phyloP scores from a whole-genome alignment of 768 basidiomycete genomes.

The Megacollybia marginata region DNA sequence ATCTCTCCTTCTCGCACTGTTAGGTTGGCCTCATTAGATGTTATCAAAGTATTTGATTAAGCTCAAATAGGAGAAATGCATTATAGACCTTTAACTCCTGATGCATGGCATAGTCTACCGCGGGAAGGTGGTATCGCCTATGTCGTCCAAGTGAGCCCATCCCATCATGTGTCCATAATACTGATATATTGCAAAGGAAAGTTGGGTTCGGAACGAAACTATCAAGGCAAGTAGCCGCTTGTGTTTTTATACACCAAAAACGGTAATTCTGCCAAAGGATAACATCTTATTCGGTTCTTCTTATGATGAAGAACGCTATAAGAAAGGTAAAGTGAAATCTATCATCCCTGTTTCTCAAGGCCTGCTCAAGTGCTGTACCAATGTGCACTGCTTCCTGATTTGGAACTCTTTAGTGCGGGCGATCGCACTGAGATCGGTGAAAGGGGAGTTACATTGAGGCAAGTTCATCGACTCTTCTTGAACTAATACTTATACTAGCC shows the following conservation, averaged over 20 bases:
- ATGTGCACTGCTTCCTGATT: slow-evolving; percentile 33
- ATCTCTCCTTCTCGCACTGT: slow-evolving; percentile 36
- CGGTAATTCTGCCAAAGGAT: slow-evolving; percentile 19
- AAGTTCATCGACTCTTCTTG: neutral
- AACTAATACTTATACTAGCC: neutral
- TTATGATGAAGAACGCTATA: slow-evolving; percentile 32
- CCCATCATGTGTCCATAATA: too few relatives aligned
- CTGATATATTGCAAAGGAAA: slow-evolving; percentile 28
- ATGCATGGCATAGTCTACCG: slow-evolving; percentile 65
- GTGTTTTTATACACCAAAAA: neutral
- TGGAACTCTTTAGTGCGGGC: slow-evolving; percentile 35
- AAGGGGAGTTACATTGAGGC: slow-evolving; percentile 37
- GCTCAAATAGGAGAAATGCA: slow-evolving; percentile 51
- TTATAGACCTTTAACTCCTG: slow-evolving; percentile 39
- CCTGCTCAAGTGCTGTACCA: slow-evolving; percentile 20
- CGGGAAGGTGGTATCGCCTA: slow-evolving; percentile 66
- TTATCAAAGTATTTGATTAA: neutral
- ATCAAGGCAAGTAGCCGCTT: slow-evolving; percentile 36
- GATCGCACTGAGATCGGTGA: slow-evolving; percentile 47
- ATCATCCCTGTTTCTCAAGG: neutral
- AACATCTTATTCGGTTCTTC: slow-evolving; percentile 38
- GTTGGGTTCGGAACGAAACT: slow-evolving; percentile 80
- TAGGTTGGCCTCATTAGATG: slow-evolving; percentile 15
- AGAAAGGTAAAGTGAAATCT: slow-evolving; percentile 9
- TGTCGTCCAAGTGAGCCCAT: slow-evolving; percentile 56